phyloP scores from a whole-genome alignment of 345 rosid genomes.

The Hypericum perforatum region DNA sequence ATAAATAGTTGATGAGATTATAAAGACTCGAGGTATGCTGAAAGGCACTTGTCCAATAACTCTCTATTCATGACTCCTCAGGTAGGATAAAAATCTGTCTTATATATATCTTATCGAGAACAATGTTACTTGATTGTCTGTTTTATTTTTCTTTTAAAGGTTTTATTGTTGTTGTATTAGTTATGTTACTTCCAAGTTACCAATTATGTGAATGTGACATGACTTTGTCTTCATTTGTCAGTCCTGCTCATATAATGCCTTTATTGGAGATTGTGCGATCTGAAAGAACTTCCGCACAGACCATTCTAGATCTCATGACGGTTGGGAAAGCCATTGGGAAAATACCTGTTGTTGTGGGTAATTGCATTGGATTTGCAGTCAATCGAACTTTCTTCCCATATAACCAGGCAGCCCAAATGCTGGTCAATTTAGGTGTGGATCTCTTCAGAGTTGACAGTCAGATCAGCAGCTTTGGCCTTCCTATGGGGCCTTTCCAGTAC shows the following conservation, averaged over 20 bases:
- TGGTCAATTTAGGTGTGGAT: conserved; percentile 78
- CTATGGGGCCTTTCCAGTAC: conserved; percentile 96
- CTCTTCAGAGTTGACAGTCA: conserved; percentile 76
- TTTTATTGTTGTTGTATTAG: too few species aligned
- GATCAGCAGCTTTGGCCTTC: conserved; percentile 75
- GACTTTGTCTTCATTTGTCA: conserved; percentile 23
- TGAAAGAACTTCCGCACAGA: conserved; percentile 75
- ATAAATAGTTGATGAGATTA: too few species aligned
- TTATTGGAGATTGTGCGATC: conserved; percentile 90
- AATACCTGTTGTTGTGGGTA: conserved; percentile 92
- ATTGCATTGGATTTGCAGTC: conserved; percentile 93
- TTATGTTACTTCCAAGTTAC: too few species aligned
- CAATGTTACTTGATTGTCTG: too few species aligned
- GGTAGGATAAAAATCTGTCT: too few species aligned
- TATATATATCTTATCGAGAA: too few species aligned
- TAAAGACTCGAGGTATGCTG: too few species aligned
- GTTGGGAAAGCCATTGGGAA: conserved; percentile 79
- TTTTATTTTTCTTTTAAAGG: too few species aligned
- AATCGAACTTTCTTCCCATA: conserved; percentile 90
- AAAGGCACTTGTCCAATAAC: too few species aligned
- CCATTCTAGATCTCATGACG: conserved; percentile 79
- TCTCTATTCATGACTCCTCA: too few species aligned
- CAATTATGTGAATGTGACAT: too few species aligned
- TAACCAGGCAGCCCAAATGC: conserved; percentile 53
- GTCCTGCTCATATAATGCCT: conserved; percentile 97